Conservation (phyloP, 2,329 filamentous ascomycete species). For the Metarhizium robertsii region DNA sequence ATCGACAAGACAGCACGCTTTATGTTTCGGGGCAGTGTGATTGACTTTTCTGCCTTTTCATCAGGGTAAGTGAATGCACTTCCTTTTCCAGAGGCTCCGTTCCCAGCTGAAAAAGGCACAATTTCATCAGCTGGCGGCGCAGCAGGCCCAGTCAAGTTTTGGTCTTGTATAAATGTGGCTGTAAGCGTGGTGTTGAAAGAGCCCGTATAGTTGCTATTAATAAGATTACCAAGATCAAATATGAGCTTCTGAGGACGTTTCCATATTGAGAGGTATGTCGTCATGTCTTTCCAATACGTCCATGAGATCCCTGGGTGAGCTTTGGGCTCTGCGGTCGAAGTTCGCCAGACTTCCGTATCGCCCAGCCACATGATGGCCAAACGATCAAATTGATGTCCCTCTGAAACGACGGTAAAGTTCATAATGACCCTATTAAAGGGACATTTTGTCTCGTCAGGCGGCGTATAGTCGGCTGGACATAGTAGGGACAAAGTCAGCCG, state of each 20-base stretch:
- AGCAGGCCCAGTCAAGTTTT: neutral
- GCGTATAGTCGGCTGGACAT: slow-evolving; percentile 8
- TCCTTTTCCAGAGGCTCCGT: slow-evolving; percentile 31
- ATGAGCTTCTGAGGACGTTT: slow-evolving; percentile 61
- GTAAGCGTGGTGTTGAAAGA: slow-evolving; percentile 65
- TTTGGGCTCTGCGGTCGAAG: slow-evolving; percentile 73
- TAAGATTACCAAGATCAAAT: slow-evolving; percentile 68
- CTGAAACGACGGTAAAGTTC: slow-evolving; percentile 65
- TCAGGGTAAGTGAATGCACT: slow-evolving; percentile 62
- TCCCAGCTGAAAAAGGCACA: slow-evolving; percentile 53
- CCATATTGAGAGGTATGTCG: slow-evolving; percentile 60
- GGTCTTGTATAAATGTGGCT: slow-evolving; percentile 56
- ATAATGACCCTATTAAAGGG: slow-evolving; percentile 66
- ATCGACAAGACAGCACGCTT: slow-evolving; percentile 65
- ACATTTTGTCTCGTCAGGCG: slow-evolving; percentile 48
- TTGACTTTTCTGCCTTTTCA: slow-evolving; percentile 47
- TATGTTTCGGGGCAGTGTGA: slow-evolving; percentile 56
- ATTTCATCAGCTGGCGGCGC: slow-evolving; percentile 50
- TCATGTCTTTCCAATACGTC: slow-evolving; percentile 74
- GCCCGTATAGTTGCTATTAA: slow-evolving; percentile 62
- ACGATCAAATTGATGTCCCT: slow-evolving; percentile 67
- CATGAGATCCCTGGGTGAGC: slow-evolving; percentile 56
- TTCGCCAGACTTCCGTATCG: slow-evolving; percentile 73
- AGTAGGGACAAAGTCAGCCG: neutral
- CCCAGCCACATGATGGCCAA: slow-evolving; percentile 67